Base-by-base conservation (phyloP, 192 early-diverging fungal species). In the Coemansia sp. region DNA sequence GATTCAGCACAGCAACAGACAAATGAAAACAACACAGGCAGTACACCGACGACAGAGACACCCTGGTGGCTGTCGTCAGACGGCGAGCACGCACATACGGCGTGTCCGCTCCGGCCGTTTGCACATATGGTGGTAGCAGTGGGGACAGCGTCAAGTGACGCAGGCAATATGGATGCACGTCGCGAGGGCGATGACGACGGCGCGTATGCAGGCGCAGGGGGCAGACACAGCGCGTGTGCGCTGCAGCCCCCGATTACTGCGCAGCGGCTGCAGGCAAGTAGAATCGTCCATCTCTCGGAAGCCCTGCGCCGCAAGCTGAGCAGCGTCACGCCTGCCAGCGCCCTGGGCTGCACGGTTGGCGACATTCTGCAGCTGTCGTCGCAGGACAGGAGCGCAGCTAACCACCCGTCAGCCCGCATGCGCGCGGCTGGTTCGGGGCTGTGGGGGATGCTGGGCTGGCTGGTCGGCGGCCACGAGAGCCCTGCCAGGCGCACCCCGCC, bases 391-490 rank as follows among this genome's bases (percentile, higher is more conserved):
- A 22, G 20, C n/a, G 9, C n/a, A 13, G 29, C 58, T n/a, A n/a
- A 17, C 28, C 23, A 42, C 6, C 52, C 58, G 29, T 15, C 62
- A 4, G 44, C 59, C 11, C 67, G 68, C 29, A 31, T 65, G 55
- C 74, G 67, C 47, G 41, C 61, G 27, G 50, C 61, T 15, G 58
- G 68, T 47, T 23, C 62, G 14, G 75, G 75, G 23, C 69, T 79
- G 59, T 79, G 75, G 75, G 58, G 53, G 55, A 68, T 79, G 75
- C 69, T 79, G 42, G 75, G 70, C n/a, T 79, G 75, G 75, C 66
- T 79, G 40, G 75, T 79, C 2, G 70, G 74, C 59, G 34, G 41
- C n/a, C 52, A 57, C 15, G 52, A 55, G 28, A 23, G 63, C 55
- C 10, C 44, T 50, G 30, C 47, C 42, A 47, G 41, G 50, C 34